Conservation (phyloP, 2,329 filamentous ascomycete species). For the Penicillium sp. region DNA sequence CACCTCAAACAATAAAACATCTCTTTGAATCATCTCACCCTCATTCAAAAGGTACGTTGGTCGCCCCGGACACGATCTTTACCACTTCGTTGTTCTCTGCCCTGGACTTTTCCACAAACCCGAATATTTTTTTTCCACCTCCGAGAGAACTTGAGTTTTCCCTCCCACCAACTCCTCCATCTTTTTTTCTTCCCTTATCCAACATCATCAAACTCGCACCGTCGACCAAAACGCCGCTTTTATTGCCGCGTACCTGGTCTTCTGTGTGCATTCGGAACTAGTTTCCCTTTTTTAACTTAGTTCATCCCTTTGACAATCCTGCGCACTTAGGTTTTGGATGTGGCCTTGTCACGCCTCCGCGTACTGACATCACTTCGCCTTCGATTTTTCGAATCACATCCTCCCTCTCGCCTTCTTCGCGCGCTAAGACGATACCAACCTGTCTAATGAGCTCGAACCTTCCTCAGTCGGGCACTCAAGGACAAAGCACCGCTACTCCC, state of each 20-base stretch:
- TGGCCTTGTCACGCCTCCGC: constrained; percentile 22
- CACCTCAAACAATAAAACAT: neutral
- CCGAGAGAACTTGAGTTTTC: constrained; percentile 25
- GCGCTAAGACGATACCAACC: constrained; percentile 32
- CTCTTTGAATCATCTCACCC: too few species aligned
- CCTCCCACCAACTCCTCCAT: constrained; percentile 20
- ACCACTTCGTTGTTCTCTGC: neutral
- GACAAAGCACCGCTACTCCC: constrained; percentile 39
- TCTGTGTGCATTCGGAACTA: constrained; percentile 21
- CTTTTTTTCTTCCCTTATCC: too few species aligned
- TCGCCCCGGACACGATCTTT: constrained; percentile 6
- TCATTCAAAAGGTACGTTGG: constrained; percentile 6
- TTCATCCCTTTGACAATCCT: constrained; percentile 11
- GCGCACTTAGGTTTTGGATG: constrained; percentile 27
- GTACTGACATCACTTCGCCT: constrained; percentile 25
- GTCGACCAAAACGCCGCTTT: constrained; percentile 23
- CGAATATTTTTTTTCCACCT: constrained; percentile 20
- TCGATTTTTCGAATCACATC: constrained; percentile 1
- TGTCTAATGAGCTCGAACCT: constrained; percentile 61
- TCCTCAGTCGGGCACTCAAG: constrained; percentile 49
- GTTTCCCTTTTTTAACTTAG: constrained; percentile 16
- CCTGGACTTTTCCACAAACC: constrained; percentile 16
- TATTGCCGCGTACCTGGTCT: constrained; percentile 23
- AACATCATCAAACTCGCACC: constrained; percentile 7
- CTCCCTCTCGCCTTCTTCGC: constrained; percentile 15